phyloP scores from a whole-genome alignment of 306 rosid species.

The Vicia sativa region DNA sequence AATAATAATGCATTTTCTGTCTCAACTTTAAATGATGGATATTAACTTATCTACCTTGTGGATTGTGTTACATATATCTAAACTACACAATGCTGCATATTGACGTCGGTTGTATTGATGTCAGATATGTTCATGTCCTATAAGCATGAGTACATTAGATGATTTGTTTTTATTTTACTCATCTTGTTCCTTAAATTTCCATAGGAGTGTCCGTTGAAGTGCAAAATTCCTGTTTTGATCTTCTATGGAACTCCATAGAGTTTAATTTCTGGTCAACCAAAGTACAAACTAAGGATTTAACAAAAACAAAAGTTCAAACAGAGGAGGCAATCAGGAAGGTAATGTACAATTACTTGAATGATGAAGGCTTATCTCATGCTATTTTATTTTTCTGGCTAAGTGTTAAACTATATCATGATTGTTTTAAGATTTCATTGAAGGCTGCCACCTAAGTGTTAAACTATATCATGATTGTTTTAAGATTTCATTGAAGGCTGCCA shows the following conservation, averaged over 20 bases:
- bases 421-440: constrained; percentile 20
- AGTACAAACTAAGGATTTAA: background rate
- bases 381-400: background rate
- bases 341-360: background rate
- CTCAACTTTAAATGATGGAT: constrained; percentile 6
- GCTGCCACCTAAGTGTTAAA: background rate
- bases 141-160: background rate
- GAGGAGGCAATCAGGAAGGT: background rate
- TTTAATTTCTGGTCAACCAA: background rate
- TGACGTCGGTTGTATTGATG: background rate
- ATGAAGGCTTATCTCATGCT: background rate
- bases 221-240: constrained; percentile 13
- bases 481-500: constrained; percentile 9
- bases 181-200: background rate
- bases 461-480: constrained; percentile 3
- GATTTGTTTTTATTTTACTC: constrained; percentile 13
- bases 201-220: background rate
- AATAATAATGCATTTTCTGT: constrained; percentile 9
- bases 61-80: constrained; percentile 5
- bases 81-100: constrained; percentile 9
- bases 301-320: background rate
- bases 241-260: constrained; percentile 13
- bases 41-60: constrained; percentile 8
- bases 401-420: constrained; percentile 11
- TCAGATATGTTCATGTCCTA: constrained; percentile 8